Evolutionary conservation across 108 stramenopile genomes (phyloP).

Genomic region (Nannochloropsis granulata): DNA sequence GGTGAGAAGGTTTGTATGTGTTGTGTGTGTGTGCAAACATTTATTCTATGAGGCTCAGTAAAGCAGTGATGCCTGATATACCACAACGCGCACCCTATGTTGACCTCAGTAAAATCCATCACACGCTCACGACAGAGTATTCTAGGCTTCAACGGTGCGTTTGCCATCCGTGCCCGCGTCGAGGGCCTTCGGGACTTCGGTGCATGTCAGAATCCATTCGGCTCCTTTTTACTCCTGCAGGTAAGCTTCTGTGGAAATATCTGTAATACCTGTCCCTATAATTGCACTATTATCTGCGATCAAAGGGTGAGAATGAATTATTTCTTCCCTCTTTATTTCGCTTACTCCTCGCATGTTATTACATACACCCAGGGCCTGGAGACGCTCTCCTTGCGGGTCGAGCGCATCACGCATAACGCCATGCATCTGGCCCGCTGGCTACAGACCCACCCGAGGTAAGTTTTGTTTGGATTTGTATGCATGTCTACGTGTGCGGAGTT

Average conservation of each 20-base stretch:
- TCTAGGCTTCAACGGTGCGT: neutral
- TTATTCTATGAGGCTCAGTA: no score
- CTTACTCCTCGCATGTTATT: neutral
- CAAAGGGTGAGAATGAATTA: no score
- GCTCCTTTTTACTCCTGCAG: neutral
- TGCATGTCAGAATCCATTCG: neutral
- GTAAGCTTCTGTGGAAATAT: no score
- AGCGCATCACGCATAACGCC: constrained; percentile 47
- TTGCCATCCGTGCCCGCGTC: neutral
- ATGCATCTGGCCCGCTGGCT: constrained; percentile 54
- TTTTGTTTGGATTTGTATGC: neutral
- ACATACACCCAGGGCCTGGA: constrained; percentile 86
- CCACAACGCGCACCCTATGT: no score
- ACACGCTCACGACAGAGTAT: neutral
- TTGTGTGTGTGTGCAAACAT: neutral
- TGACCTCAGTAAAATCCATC: no score
- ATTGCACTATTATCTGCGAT: no score
- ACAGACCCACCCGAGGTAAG: constrained; percentile 39
- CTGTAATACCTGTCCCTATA: no score
- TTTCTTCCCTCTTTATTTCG: no score
- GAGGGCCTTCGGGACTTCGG: neutral
- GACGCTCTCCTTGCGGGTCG: constrained; percentile 61
- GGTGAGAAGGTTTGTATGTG: neutral
- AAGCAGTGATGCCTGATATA: no score
- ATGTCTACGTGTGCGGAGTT: neutral